Evolutionary conservation across 2,329 filamentous ascomycete genomes (phyloP), one percentile per base, ranked within the genome.

Genomic region (Aspergillus intermedius): DNA sequence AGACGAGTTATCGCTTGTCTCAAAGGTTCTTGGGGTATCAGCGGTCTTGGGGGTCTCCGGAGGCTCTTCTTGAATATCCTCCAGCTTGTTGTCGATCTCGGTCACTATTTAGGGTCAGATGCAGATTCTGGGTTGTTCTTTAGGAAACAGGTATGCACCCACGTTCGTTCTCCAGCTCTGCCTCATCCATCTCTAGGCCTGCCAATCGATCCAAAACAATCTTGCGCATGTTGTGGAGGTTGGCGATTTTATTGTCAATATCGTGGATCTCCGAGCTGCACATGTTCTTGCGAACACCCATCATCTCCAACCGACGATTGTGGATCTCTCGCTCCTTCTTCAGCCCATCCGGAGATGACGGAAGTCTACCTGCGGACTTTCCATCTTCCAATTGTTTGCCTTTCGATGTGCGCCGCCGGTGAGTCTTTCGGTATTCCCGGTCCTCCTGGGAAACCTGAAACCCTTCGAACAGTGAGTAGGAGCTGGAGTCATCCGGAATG

Each of bases 201-300:
- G 91, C 91, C 56, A 98, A 71, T 54, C 93, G 80, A 48, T 96
- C 90, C 49, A 98, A 70, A 42, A 97, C 87, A 52, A 96, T 94
- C 63, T 85, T 87, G 56, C 93, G 85, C 89, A 97, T 96, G 53
- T 83, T 88, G 59, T 89, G 86, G 47, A 98, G 75, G 67, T 97
- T 97, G 52, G 88, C 82, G 54, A 98, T 91, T 71, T 97, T 98
- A 72, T 87, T 91, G 71, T 98, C 93, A 52, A 98, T 95, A 63
- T 98, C 93, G 51, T 84, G 83, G 50, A 98, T 97, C 69, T 98
- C 93, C 54, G 88, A 87, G 61, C 89, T 93, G 58, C 91, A 91
- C 91, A 98, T 96, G 64, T 93, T 95, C 71, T 98, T 98, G 51
- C 93, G 82, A 53, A 97, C 83, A 3, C 86, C 81, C 73, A 97